These are phyloP conservation scores for Talaromyces sp. DNA, from an alignment of 2,329 filamentous ascomycete species.

Conservation along the genomic window DNA sequence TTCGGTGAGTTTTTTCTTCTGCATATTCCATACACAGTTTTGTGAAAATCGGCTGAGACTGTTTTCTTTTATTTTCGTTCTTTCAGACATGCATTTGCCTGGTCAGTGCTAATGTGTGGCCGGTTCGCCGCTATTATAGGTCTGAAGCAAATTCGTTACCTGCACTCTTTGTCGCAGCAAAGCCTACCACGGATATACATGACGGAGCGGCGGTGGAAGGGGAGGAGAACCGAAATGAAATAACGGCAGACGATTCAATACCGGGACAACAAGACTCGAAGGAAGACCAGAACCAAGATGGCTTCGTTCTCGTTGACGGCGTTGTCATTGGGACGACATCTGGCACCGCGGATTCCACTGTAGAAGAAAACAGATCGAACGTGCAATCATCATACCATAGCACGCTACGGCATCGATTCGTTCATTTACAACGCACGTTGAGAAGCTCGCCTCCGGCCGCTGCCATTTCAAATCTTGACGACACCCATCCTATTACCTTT, in stretches of 20 bases:
- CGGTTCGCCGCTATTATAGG: slow-evolving; percentile 41
- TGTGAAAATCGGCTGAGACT: slow-evolving; percentile 22
- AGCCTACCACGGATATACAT: slow-evolving; percentile 28
- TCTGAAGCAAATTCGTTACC: slow-evolving; percentile 71
- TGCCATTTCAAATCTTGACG: slow-evolving; percentile 50
- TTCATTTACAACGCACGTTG: slow-evolving; percentile 58
- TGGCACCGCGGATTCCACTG: slow-evolving; percentile 9
- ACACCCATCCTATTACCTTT: slow-evolving; percentile 50
- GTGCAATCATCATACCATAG: slow-evolving; percentile 64
- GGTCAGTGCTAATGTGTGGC: slow-evolving; percentile 9
- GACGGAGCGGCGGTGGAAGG: slow-evolving; percentile 11
- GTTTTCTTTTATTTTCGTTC: slow-evolving; percentile 11
- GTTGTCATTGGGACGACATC: slow-evolving; percentile 6
- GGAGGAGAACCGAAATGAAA: neutral
- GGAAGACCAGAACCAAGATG: neutral
- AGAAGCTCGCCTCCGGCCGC: slow-evolving; percentile 50
- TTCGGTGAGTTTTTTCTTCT: slow-evolving; percentile 52
- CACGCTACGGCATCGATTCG: slow-evolving; percentile 61
- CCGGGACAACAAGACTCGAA: neutral
- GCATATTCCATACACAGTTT: slow-evolving; percentile 3
- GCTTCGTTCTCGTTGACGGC: slow-evolving; percentile 9
- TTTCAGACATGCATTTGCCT: slow-evolving; percentile 6
- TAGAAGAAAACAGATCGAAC: slow-evolving; percentile 26
- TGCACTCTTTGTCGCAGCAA: slow-evolving; percentile 62
- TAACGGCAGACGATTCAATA: neutral